phyloP scores from a whole-genome alignment of 441 rosid species.

The Syzygium syzygioides region DNA sequence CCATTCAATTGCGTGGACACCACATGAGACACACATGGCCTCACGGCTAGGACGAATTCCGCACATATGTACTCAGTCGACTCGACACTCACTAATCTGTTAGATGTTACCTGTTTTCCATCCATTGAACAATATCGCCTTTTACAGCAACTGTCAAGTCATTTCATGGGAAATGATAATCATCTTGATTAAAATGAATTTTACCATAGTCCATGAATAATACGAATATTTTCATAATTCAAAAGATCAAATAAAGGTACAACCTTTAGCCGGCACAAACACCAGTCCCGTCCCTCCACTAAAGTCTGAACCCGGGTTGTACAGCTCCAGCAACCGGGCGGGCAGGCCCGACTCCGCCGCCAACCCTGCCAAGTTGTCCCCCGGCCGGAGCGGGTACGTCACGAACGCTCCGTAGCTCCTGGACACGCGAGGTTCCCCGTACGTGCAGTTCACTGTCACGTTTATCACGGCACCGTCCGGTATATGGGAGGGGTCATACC shows the following conservation, averaged over 20 bases:
- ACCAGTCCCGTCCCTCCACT: constrained; percentile 43
- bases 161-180: neutral
- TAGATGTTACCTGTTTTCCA: neutral
- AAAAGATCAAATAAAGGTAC: neutral
- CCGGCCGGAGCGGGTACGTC: constrained; percentile 20
- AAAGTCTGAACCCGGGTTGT: constrained; percentile 38
- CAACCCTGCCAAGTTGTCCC: neutral
- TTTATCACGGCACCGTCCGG: constrained; percentile 6
- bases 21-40: neutral
- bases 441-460: constrained; percentile 32
- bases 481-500: neutral
- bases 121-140: neutral
- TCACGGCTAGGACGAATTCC: neutral
- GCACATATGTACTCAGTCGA: neutral
- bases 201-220: neutral
- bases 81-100: neutral
- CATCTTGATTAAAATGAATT: neutral
- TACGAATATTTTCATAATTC: neutral
- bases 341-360: neutral
- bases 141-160: neutral
- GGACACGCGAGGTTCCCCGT: constrained; percentile 21
- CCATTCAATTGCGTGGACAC: neutral
- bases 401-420: constrained; percentile 25
- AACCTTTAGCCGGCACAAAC: constrained; percentile 47
- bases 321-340: constrained; percentile 20